phyloP scores from a whole-genome alignment of 31 red algal species.

The Asparagopsis taxiformis region DNA sequence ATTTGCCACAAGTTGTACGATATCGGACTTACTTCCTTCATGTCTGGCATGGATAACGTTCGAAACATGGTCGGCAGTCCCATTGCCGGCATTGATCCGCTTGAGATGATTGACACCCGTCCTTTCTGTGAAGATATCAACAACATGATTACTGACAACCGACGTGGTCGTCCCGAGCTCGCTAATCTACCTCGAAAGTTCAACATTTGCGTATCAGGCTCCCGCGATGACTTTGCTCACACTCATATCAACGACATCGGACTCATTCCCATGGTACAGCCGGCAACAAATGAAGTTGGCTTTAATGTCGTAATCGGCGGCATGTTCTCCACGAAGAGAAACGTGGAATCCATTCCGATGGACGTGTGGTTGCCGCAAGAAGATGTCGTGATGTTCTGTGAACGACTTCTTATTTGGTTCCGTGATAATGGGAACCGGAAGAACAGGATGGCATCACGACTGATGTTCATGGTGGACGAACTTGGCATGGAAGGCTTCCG shows the following conservation, averaged over 20 bases:
- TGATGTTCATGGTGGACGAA: conserved; percentile 95
- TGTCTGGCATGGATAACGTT: conserved; percentile 94
- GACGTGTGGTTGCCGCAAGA: conserved; percentile 66
- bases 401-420: conserved; percentile 70
- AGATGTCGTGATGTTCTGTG: conserved; percentile 73
- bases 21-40: conserved; percentile 73
- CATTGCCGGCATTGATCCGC: conserved; percentile 90
- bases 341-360: conserved; percentile 65
- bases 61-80: conserved; percentile 91
- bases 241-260: conserved; percentile 96
- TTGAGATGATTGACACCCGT: conserved; percentile 85
- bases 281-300: conserved; percentile 42
- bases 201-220: conserved; percentile 89
- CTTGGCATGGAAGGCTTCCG: conserved; percentile 65
- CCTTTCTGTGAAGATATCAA: conserved; percentile 60
- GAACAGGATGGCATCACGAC: conserved; percentile 48
- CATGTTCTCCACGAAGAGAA: conserved; percentile 82
- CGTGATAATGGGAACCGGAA: conserved; percentile 82
- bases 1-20: conserved; percentile 72
- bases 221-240: conserved; percentile 86
- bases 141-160: conserved; percentile 86
- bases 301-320: conserved; percentile 94
- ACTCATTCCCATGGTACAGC: conserved; percentile 67
- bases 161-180: conserved; percentile 67
- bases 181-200: conserved; percentile 94